Evolutionary conservation across 2,329 filamentous ascomycete species (phyloP), one percentile per base, ranked within the genome.

Genomic region (Colletotrichum melonis): DNA sequence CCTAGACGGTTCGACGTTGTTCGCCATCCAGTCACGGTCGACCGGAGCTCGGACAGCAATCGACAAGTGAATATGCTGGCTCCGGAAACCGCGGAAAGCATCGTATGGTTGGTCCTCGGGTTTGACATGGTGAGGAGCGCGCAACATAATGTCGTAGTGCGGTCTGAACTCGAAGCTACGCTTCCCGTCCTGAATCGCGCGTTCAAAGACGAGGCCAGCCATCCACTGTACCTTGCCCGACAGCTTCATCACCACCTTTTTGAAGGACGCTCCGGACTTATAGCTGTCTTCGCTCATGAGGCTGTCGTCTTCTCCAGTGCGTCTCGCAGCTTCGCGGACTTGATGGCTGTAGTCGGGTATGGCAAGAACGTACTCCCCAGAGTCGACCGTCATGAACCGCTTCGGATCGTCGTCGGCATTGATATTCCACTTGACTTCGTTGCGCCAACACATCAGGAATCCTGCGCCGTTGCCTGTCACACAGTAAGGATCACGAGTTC

Each of bases 401-500:
- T 94, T 94, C 0, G 97, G 95, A 78, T 99, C 94, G 77, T 97
- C 92, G 64, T 95, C 92, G 64, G 92, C 91, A 71, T 95, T 93
- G 64, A 99, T 91, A 73, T 92, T 93, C 91, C 95, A 97, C 74
- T 90, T 91, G 49, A 99, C 95, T 81, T 98, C 94, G 78, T 95
- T 97, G 65, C 97, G 93, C 96, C 96, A 99, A 81, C 97, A 98
- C 95, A 99, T 98, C 56, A 98, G 90, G 79, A 99, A 97, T 5
- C 97, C 97, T 42, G 95, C 95, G 52, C 97, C 97, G 77, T 96
- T 93, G 9, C 96, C 95, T 52, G 95, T 98, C 57, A 99, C 92
- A 73, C 94, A 90, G 81, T 99, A 99, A 2, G 97, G 97, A 82
- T 99, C 96, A 69, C 97, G 91, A 66, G 95, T 91, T 80, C 94